Evolutionary conservation across 306 rosid genomes (phyloP), one percentile per base, ranked within the genome.

Genomic region (Pyrus pyrifolia): DNA sequence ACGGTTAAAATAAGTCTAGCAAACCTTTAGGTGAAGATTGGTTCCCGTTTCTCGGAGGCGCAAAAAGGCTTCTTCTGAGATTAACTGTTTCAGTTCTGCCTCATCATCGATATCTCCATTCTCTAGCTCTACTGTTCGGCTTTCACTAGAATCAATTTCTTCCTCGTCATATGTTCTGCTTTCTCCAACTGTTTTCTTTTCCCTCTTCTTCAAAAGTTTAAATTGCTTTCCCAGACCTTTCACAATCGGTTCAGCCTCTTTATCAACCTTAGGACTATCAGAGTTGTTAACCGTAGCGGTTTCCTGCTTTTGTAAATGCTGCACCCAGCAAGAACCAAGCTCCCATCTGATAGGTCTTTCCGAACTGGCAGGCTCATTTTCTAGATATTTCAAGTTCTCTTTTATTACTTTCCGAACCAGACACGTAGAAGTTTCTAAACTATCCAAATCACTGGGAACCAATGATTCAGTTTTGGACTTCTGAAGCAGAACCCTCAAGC

Each of bases 241-340:
- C 68, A 92, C 89, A 42, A 89, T 81, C 84, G 82, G 88, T 78
- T 84, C 90, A 82, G 68, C 84, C 57, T 86, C 96, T 31, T 76
- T 86, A 31, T 46, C 79, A 76, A 75, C 77, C 33, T 64, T 67
- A 6, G 77, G 62, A 62, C 52, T 67, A 70, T 78, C 81, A 27
- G 91, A 81, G 77, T 81, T 61, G 25, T 49, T 75, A 66, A 85
- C 88, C 3, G 83, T 64, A 49, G 84, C 68, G 65, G 61, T 82
- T 86, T 90, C 97, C 80, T 85, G 87, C 73, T 92, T 92, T 76
- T 92, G 97, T 74, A 95, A 83, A 89, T 95, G 93, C 57, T 95
- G 99, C 74, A 92, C 76, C 99, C 97, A 95, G 78, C 90, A 92
- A 71, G 99, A 95, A 83, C 97, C 92, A 27, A 95, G 97, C 81